Evolutionary conservation across 163 green algal species (phyloP).

Genomic region (Scenedesmus sp.): DNA sequence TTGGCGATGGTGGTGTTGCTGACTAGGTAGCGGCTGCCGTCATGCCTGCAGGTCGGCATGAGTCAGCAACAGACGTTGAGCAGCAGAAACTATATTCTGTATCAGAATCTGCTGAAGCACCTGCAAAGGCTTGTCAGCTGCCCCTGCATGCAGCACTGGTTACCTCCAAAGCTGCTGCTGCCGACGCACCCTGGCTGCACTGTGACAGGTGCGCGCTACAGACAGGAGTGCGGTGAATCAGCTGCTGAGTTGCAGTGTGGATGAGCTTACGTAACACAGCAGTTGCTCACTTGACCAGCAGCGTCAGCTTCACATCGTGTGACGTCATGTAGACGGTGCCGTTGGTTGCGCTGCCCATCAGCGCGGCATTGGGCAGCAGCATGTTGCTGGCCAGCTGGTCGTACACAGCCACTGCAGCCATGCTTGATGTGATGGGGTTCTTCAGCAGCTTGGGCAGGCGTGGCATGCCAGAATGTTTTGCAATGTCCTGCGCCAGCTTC

Average conservation of each 20-base stretch:
- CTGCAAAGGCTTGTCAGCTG: too few relatives aligned
- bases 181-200: too few relatives aligned
- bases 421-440: not conserved
- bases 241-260: not conserved
- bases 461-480: not conserved
- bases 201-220: too few relatives aligned
- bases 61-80: not conserved
- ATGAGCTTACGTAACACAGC: not conserved
- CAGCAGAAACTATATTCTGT: too few relatives aligned
- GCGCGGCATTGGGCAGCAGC: conserved; percentile 1
- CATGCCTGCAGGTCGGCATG: not conserved
- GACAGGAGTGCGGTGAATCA: too few relatives aligned
- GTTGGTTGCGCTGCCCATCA: conserved; percentile 27
- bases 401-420: not conserved
- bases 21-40: conserved; percentile 35
- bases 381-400: conserved; percentile 33
- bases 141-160: too few relatives aligned
- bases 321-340: conserved; percentile 12
- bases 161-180: too few relatives aligned
- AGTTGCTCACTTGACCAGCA: conserved; percentile 24
- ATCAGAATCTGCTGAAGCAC: too few relatives aligned
- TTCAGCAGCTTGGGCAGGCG: not conserved
- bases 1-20: conserved; percentile 27
- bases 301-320: not conserved
- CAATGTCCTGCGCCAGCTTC: conserved; percentile 19